Evolutionary conservation across 805 yeast genomes (phyloP), one percentile per base, ranked within the genome.

Genomic region (Pichia occidentalis): DNA sequence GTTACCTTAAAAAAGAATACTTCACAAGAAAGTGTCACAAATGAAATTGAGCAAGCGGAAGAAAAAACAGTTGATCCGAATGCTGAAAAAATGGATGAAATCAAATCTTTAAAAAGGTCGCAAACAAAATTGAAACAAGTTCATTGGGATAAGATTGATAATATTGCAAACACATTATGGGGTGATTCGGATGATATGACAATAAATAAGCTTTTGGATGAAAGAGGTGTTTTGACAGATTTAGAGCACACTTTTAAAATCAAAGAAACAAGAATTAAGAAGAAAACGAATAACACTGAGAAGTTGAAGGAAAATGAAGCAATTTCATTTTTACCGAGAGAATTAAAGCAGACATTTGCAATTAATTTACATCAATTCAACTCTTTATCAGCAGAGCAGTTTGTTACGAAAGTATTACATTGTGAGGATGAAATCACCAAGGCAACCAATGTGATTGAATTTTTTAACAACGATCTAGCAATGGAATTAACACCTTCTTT

Each of bases 91-190:
- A 13, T 45, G 7, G 34, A 42, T 20, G 35, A 39, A n/a, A 14
- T 45, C 3, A 36, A 32, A 16, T 17, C 35, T 1, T 20, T 51
- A 9, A 50, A 48, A 31, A 47, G 56, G 24, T 52, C 57, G 11
- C 36, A 53, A 5, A 43, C 51, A 44, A 78, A 75, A 56, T 60
- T 83, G 61, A 83, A 81, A 52, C 94, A 83, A 51, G 71, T 83
- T 45, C 94, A 83, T 50, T 83, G 92, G 94, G 92, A 83, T 45
- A 81, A 76, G 51, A 62, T 83, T 32, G 83, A 78, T 11, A 57
- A 65, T 34, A 63, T 78, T 12, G 63, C 67, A 13, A 66, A 72
- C 29, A 79, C 92, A 0, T 69, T 83, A 47, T 83, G 94, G 94
- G 34, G 24, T 4, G 67, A 67, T 22, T 57, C 60, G 16, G 65